Evolutionary conservation across 1,139 yeast genomes (phyloP), one percentile per base, ranked within the genome.

Genomic region (Protomyces lactucae-debilis): DNA sequence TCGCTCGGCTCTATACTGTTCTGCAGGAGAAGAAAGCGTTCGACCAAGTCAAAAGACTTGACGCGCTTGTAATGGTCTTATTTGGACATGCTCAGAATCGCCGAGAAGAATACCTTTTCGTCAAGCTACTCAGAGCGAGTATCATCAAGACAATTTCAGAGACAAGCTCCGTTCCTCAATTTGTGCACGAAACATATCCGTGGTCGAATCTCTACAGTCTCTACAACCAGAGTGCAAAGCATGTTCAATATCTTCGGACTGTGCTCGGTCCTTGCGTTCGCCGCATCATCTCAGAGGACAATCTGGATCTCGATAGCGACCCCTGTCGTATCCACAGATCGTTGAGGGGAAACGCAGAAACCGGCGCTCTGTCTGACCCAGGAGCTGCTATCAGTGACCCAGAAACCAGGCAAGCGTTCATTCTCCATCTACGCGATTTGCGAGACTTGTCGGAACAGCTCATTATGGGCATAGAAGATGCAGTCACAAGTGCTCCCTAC

Each of bases 101-200:
- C 0, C 83, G 98, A 68, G 98, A 93, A 72, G 96, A 88, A 71
- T 87, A 79, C 70, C 83, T 87, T 69, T 80, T 84, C 66, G 75
- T 88, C 68, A 85, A 86, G 69, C 78, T 91, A 54, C 77, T 91
- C 51, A 77, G 82, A 8, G 76, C 79, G 4, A 72, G 85, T 56
- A 77, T 87, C 74, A 77, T 75, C 53, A 79, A 78, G 65, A 86
- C 84, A 66, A 74, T 81, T 56, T 72, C 71, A 9, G 57, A 64
- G 53, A 64, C 69, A 35, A 73, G 72, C 23, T 67, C 69, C 32
- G 67, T 71, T n/a, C 69, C 71, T 28, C 71, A 71, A 3, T 73
- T 74, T 53, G 67, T 73, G 28, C 68, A 74, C 21, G 73, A 75
- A 4, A 72, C 73, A 39, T 73, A 73, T 43, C 73, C 79, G 52